Conservation (phyloP, 371 early-diverging fungal genomes). For the Mucor saturninus region DNA sequence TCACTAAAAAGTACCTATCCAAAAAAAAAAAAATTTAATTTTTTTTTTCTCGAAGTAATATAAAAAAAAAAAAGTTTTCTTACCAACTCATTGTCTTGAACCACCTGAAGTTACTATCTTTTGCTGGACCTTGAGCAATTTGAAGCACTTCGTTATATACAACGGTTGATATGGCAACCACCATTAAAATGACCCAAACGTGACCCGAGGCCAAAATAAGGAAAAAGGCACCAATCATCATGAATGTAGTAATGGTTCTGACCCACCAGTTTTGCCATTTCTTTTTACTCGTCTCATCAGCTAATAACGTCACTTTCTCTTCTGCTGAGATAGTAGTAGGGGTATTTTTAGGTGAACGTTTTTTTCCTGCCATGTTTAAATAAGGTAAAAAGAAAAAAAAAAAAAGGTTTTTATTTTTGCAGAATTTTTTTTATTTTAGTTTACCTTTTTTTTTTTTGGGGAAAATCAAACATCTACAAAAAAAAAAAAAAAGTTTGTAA, state of each 20-base stretch:
- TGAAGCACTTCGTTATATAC: slow-evolving; percentile 89
- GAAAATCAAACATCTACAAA: slow-evolving; percentile 1
- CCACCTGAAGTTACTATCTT: slow-evolving; percentile 86
- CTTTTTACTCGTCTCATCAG: slow-evolving; percentile 53
- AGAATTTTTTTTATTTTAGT: background rate
- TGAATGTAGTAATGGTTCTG: slow-evolving; percentile 80
- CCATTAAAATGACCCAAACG: slow-evolving; percentile 75
- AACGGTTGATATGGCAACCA: slow-evolving; percentile 75
- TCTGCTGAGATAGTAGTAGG: background rate
- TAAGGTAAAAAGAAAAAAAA: background rate
- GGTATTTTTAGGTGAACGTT: slow-evolving; percentile 7
- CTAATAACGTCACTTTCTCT: slow-evolving; percentile 37
- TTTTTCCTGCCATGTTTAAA: slow-evolving; percentile 16
- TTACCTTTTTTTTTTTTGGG: no score
- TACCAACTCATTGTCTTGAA: slow-evolving; percentile 89
- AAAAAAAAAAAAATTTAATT: background rate
- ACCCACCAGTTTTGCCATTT: slow-evolving; percentile 78
- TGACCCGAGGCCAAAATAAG: slow-evolving; percentile 79
- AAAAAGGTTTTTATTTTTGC: background rate
- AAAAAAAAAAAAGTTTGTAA: background rate
- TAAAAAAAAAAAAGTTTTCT: background rate
- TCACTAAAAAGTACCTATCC: slow-evolving; percentile 77
- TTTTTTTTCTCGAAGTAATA: background rate
- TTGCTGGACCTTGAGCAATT: slow-evolving; percentile 79
- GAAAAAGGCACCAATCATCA: slow-evolving; percentile 87